Base-by-base conservation (phyloP, 768 basidiomycete genomes). In the Tubosaeta sp. region DNA sequence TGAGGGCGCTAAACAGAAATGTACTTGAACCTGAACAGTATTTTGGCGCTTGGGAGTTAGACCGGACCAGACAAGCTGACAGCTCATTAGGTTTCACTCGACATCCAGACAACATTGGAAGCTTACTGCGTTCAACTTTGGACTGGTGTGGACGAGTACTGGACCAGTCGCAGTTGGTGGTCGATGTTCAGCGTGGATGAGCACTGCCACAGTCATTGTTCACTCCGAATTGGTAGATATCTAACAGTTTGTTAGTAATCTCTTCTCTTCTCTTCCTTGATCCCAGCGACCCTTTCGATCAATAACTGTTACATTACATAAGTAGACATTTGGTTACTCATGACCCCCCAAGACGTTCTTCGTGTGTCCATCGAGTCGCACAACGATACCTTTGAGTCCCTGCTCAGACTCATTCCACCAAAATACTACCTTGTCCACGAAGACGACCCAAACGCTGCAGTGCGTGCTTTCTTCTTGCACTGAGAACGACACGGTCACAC, bases 381-480 rank as follows among this genome's bases (percentile, higher is more conserved):
- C 72, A 97, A 97, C 65, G 81, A 80, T 26, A 82, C 84, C 0
- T 97, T 99, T 60, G 91, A 94, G 63, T 75, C 82, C 0, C 74
- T 97, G 5, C 75, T 97, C 2, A 82, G 77, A 37, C 80, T 97
- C 43, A 97, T 97, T 50, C 95, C 95, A 0, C 79, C 94, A 6
- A 87, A 86, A 73, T 92, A 88, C 67, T 97, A 97, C 70, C 74
- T 97, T 1, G 54, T 61, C 31, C 59, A 56, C 38, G 53, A 58
- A 17, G 49, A 57, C 34, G 44, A 41, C 44, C 37, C n/a, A n/a
- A n/a, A n/a, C n/a, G n/a, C 42, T 6, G 12, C 37, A 35, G 62
- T 66, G 22, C 48, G 66, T 56, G 12, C 11, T 37, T 47, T 16
- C 16, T n/a, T 13, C 9, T 17, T 32, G 16, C 27, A 7, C 26